Conservation (phyloP, 768 basidiomycete genomes). For the Suillus cothurnatus region DNA sequence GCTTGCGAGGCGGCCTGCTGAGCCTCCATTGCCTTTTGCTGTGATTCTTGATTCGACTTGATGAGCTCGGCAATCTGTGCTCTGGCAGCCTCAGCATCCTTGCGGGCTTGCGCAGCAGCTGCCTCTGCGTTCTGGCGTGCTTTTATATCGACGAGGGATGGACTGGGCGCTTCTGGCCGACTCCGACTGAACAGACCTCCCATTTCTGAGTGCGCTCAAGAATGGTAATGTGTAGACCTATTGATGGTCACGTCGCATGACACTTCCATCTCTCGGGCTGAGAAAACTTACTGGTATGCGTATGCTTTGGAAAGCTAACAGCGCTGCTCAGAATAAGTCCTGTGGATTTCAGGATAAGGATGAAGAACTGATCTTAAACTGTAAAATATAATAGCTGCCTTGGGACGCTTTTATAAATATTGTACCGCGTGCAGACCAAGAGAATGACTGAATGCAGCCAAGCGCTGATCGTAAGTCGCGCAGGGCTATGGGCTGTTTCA, state of each 20-base stretch:
- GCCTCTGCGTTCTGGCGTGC: slow-evolving; percentile 6
- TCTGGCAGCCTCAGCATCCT: slow-evolving; percentile 9
- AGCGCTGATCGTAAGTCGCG: not conserved
- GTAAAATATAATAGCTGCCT: not conserved
- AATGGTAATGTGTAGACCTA: not conserved
- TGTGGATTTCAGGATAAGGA: not conserved
- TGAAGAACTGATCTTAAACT: not conserved
- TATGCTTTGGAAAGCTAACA: not conserved
- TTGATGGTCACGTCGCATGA: not conserved
- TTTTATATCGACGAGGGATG: slow-evolving; percentile 2
- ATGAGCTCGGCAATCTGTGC: not conserved
- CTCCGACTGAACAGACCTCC: not conserved
- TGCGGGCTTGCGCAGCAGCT: slow-evolving; percentile 2
- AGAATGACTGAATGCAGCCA: not conserved
- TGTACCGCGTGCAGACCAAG: not conserved
- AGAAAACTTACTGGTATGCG: not conserved
- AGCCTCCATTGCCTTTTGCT: not conserved
- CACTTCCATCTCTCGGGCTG: not conserved
- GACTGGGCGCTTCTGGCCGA: slow-evolving; percentile 3
- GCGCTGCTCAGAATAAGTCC: not conserved
- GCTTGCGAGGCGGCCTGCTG: not conserved
- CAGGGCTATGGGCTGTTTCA: not conserved
- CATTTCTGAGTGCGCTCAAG: not conserved
- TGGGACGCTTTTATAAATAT: not conserved
- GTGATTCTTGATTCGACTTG: slow-evolving; percentile 1